These are phyloP conservation scores for Alternaria conjuncta DNA, from an alignment of 2,329 filamentous ascomycete genomes.

Conservation along the genomic window DNA sequence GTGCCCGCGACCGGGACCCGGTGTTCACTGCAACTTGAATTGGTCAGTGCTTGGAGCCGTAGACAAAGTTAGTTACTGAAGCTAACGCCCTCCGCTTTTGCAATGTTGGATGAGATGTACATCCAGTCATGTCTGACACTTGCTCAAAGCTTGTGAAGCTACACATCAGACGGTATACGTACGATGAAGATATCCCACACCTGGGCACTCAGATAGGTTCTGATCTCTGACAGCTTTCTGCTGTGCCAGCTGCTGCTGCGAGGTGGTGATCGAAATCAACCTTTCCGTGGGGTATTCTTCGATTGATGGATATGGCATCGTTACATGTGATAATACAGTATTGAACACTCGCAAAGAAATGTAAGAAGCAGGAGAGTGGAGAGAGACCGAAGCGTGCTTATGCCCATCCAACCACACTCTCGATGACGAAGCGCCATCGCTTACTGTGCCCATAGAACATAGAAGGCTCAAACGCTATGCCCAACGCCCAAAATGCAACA, in stretches of 20 bases:
- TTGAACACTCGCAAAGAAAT: constrained; percentile 9
- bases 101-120: not conserved
- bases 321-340: constrained; percentile 25
- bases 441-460: constrained; percentile 8
- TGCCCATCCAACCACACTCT: constrained; percentile 3
- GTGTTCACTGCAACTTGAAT: not conserved
- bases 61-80: not conserved
- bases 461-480: constrained; percentile 28
- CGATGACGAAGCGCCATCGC: constrained; percentile 11
- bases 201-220: not conserved
- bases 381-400: constrained; percentile 15
- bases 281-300: not conserved
- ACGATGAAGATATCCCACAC: not conserved
- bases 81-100: not conserved
- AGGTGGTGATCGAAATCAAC: not conserved
- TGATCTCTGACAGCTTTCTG: not conserved
- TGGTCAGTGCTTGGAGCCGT: not conserved
- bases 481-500: constrained; percentile 33
- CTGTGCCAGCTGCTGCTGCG: not conserved
- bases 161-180: not conserved
- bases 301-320: not conserved
- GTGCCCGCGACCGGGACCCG: not conserved
- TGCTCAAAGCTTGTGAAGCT: not conserved
- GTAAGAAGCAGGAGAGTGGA: constrained; percentile 23
- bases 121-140: not conserved